phyloP scores from a whole-genome alignment of 1,284 basidiomycete species.

The Trametes polyzona region DNA sequence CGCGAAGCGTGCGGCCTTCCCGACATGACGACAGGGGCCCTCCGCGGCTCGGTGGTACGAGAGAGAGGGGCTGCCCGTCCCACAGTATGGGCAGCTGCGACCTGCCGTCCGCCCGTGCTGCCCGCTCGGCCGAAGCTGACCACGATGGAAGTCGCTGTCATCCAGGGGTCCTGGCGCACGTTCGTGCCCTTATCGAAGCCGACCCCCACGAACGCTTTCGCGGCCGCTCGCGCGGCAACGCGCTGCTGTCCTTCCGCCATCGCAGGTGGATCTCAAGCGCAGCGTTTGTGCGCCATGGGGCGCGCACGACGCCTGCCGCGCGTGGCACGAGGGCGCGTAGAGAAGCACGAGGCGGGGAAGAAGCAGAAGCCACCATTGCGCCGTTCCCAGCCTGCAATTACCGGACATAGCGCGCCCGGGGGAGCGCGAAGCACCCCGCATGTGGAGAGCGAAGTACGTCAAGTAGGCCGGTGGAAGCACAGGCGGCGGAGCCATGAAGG shows the following conservation, averaged over 20 bases:
- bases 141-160: neutral
- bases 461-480: conserved; percentile 13
- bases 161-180: neutral
- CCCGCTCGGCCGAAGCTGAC: neutral
- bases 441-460: conserved; percentile 11
- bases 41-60: too few species aligned
- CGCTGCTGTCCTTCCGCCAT: neutral
- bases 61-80: too few species aligned
- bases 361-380: conserved; percentile 15
- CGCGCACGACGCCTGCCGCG: neutral
- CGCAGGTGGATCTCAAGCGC: neutral
- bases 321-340: conserved; percentile 10
- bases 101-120: neutral
- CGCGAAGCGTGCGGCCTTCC: conserved; percentile 5
- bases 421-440: neutral
- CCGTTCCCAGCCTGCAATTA: conserved; percentile 11
- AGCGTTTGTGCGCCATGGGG: neutral
- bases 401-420: conserved; percentile 21
- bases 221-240: neutral
- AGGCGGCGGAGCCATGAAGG: conserved; percentile 10
- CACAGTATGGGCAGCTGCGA: neutral
- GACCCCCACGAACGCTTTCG: neutral
- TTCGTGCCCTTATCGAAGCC: neutral
- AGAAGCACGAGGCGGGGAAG: conserved; percentile 13
- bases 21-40: neutral